Evolutionary conservation across 2,329 filamentous ascomycete genomes (phyloP).

Genomic region (Metarhizium guizhouense): DNA sequence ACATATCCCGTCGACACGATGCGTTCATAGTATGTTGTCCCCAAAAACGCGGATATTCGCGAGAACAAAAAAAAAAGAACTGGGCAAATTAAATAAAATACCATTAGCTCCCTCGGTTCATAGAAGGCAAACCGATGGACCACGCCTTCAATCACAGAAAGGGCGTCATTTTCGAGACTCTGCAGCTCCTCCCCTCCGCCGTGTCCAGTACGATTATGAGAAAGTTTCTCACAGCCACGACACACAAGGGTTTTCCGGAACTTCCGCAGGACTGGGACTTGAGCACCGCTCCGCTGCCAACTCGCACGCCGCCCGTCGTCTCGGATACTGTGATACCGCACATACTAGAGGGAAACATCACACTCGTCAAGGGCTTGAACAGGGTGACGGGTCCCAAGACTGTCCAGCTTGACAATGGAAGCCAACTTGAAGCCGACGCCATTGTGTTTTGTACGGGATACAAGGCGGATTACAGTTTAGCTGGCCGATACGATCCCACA

Average conservation of each 20-base stretch:
- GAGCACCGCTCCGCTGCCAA: conserved; percentile 14
- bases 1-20: conserved; percentile 31
- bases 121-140: conserved; percentile 26
- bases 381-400: conserved; percentile 16
- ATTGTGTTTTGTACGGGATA: conserved; percentile 29
- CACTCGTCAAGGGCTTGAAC: conserved; percentile 8
- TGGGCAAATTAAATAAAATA: not conserved
- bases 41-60: too few species aligned
- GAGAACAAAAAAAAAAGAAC: not conserved
- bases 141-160: conserved; percentile 10
- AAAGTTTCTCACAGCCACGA: conserved; percentile 11
- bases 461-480: conserved; percentile 18
- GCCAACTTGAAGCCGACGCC: conserved; percentile 16
- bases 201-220: conserved; percentile 1
- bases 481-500: conserved; percentile 19
- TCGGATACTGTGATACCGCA: conserved; percentile 20
- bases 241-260: conserved; percentile 14
- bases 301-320: conserved; percentile 16
- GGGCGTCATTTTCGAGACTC: conserved; percentile 12
- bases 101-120: conserved; percentile 7
- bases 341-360: conserved; percentile 27
- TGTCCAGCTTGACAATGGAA: conserved; percentile 21
- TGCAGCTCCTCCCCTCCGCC: conserved; percentile 1
- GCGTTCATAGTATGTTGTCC: conserved; percentile 21
- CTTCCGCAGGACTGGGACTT: conserved; percentile 20